Base-by-base conservation (phyloP, 75 land plant genomes). In the Pinus albicaulis region DNA sequence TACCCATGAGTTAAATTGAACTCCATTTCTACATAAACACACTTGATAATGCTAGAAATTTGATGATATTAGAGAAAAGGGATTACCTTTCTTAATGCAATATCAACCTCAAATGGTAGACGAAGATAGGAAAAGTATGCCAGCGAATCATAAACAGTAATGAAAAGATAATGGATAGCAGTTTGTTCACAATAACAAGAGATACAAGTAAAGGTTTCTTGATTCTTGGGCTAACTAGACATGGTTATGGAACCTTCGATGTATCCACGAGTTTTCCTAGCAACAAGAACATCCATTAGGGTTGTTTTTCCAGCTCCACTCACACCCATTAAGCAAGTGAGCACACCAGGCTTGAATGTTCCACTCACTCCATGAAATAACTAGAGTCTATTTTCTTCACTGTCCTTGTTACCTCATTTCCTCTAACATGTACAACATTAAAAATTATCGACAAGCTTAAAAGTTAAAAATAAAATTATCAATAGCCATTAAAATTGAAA, bases 231-330 rank as follows among this genome's bases (percentile, higher is more conserved):
- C 72, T 84, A 90, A 0, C 95, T 93, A 6, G 90, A 92, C 41
- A 92, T 79, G 14, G 25, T 80, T 24, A 92, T 88, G 64, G 19
- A 73, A 17, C 94, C 92, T 5, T 87, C 85, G 20, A 87, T 89
- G 57, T 92, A 88, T 72, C 95, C 95, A 52, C 95, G 93, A 20
- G 92, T 92, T 84, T 92, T 92, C 57, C 95, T 86, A 16, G 93
- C 92, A 7, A 91, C 95, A 59, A 92, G 71, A 15, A 92, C 95
- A 81, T 92, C 95, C 95, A 92, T 90, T 2, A 92, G 63, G 23
- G 95, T 92, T 16, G 92, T 92, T 71, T 92, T 92, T 2, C 95
- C 95, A 26, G 92, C 95, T 10, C 95, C 95, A 78, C 95, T 92
- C n/a, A 92, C 90, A 16, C 95, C 95, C 89, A 92, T 86, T 12